Conservation (phyloP, 1,284 basidiomycete genomes). For the Cutaneotrichosporon sp. region DNA sequence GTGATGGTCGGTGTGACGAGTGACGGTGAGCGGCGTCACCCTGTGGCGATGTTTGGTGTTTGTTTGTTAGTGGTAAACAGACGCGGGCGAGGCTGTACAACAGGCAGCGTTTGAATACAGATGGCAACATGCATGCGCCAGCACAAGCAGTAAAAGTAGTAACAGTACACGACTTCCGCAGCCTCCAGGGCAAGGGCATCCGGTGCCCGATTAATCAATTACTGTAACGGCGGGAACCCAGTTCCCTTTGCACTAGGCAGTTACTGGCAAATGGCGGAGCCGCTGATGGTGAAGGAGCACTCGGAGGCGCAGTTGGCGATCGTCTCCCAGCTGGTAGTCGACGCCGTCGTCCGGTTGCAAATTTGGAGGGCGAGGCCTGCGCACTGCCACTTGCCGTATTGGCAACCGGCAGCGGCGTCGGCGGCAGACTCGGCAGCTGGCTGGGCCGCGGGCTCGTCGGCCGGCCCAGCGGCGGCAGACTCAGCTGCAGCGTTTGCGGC, state of each 20-base stretch:
- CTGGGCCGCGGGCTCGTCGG: neutral
- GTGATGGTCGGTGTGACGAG: too few species aligned
- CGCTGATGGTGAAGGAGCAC: conserved; percentile 7
- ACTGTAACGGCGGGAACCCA: neutral
- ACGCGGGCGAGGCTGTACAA: too few species aligned
- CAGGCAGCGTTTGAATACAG: too few species aligned
- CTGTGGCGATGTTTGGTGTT: too few species aligned
- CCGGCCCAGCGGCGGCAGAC: neutral
- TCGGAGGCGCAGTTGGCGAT: conserved; percentile 8
- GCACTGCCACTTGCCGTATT: conserved; percentile 33
- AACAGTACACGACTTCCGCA: too few species aligned
- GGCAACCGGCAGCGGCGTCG: conserved; percentile 14
- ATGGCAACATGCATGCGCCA: too few species aligned
- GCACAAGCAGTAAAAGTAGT: too few species aligned
- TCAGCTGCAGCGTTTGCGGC: neutral
- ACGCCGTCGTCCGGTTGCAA: conserved; percentile 23
- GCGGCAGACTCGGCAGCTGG: neutral
- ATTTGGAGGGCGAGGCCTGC: conserved; percentile 24
- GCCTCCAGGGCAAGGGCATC: too few species aligned
- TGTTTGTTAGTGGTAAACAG: too few species aligned
- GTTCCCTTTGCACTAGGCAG: neutral
- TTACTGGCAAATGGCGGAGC: conserved; percentile 6
- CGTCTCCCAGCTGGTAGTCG: conserved; percentile 16
- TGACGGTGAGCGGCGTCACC: too few species aligned
- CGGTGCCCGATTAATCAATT: too few species aligned